Evolutionary conservation across 495 filamentous ascomycete genomes (phyloP), one percentile per base, ranked within the genome.

Genomic region (Penicillium lividum): DNA sequence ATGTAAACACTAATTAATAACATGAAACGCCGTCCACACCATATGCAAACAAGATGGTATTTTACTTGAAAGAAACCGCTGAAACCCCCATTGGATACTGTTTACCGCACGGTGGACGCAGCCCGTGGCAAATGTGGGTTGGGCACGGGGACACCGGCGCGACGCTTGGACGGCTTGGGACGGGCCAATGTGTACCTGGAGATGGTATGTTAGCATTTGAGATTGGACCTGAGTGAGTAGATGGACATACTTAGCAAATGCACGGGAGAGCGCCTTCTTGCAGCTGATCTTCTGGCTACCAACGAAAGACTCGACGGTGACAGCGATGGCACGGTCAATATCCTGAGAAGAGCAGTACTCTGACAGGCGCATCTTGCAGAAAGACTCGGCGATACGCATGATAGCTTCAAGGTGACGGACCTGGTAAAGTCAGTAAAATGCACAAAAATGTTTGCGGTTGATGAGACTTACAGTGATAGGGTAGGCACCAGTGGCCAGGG

Each of bases 381-480:
- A 97, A 16, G 91, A 75, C 70, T 97, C 93, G 53, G 82, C 82
- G 73, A 95, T 96, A 72, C 93, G 90, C 82, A 97, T 93, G 70
- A 97, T 96, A 62, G 93, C 92, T 85, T 97, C 93, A 27, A 97
- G 79, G 75, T 99, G 95, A 77, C 95, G 91, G 68, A 99, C 90
- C 92, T 97, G 59, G 22, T n/a, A 42, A 27, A 47, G 50, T 53
- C n/a, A 69, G 46, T 44, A 29, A 2, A 36, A n/a, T 44, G 46
- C 28, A 22, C 16, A 30, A 10, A 7, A 9, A 1, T n/a, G 4
- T 48, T 22, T 45, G 48, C 31, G 45, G 18, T 13, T 25, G n/a
- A 50, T 30, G 31, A 34, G 48, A 79, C 90, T 73, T 80, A 97
- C 94, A 25, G 95, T 99, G 59, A 99, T 99, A 11, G 95, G 95